These are phyloP conservation scores for Pseudogymnoascus sp. DNA, from an alignment of 2,329 filamentous ascomycete species.

Conservation along the genomic window DNA sequence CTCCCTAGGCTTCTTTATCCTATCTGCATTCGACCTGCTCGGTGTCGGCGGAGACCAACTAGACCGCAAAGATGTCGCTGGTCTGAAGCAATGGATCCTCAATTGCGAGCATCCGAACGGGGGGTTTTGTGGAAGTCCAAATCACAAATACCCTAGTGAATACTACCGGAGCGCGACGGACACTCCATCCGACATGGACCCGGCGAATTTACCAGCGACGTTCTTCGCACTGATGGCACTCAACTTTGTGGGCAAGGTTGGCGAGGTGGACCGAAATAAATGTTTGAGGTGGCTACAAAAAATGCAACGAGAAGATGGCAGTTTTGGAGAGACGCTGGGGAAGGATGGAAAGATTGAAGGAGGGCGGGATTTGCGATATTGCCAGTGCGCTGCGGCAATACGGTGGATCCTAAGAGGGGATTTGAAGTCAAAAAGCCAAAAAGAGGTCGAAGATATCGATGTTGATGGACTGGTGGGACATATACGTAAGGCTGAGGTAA, in stretches of 20 bases:
- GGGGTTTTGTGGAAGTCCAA: constrained; percentile 82
- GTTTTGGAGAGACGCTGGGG: constrained; percentile 77
- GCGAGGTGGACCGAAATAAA: constrained; percentile 56
- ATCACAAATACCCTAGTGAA: constrained; percentile 39
- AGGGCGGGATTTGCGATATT: constrained; percentile 78
- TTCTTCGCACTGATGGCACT: constrained; percentile 79
- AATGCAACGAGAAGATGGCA: constrained; percentile 76
- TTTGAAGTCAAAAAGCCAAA: constrained; percentile 40
- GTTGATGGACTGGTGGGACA: constrained; percentile 61
- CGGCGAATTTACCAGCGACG: constrained; percentile 79
- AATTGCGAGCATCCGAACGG: constrained; percentile 73
- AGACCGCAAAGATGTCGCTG: constrained; percentile 40
- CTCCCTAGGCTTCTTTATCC: constrained; percentile 79
- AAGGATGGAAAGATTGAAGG: constrained; percentile 55
- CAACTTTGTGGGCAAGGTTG: constrained; percentile 50
- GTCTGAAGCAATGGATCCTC: constrained; percentile 69
- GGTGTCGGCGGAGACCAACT: constrained; percentile 49
- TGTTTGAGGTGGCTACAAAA: constrained; percentile 66
- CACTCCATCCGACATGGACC: constrained; percentile 54
- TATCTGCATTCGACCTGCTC: constrained; percentile 78
- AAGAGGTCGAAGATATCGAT: constrained; percentile 63
- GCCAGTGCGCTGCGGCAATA: constrained; percentile 74
- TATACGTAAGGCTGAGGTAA: constrained; percentile 56
- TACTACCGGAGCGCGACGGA: constrained; percentile 29
- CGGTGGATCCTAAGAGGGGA: constrained; percentile 72